Base-by-base conservation (phyloP, 2,329 filamentous ascomycete species). In the Grosmannia clavigera region DNA sequence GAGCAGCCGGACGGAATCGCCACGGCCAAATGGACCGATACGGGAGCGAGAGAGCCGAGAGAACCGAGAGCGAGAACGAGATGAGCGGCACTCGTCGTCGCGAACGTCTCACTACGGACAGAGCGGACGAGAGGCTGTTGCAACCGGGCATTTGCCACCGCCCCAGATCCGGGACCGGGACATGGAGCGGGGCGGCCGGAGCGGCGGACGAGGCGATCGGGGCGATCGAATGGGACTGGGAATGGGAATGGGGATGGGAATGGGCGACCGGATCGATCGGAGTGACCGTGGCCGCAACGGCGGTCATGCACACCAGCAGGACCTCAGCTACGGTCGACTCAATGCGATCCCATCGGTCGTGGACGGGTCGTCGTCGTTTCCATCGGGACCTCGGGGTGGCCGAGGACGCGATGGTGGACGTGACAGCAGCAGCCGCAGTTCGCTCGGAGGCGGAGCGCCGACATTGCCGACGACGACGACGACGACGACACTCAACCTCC, bases 281-380 rank as follows among this genome's bases (percentile, higher is more conserved):
- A 29, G 35, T 11, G 59, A 63, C 16, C 63, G 60, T 9, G 60
- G 58, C 40, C 57, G 61, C 43, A 40, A 57, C 33, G 58, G 57
- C 33, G 58, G 57, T 16, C 38, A 43, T 5, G 12, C 35, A 9
- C 74, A 73, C 59, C 78, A 81, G 62, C 78, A 83, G 64, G 83
- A 86, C 68, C 79, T 81, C 19, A 83, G 81, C 60, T 85, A 85
- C 65, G 83, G 83, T 33, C 80, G 83, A 2, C 73, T 86, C 55
- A 85, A 82, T 63, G 72, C 78, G 2, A 76, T 79, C 57, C 73
- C 77, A 56, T 73, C 75, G 29, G 69, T 75, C 38, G 66, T 67
- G 33, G 76, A 69, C 70, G 38, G 38, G 2, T 16, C 33, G 25
- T 22, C 79, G 1, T 40, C 33, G 29, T 22, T 79, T 50, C 82